A percentile compares a stretch with the other conserved stretches of the same genome.
These are phyloP conservation scores for Astrephomene gubernaculifera DNA, from an alignment of 139 green algal species.

Conservation along the genomic window DNA sequence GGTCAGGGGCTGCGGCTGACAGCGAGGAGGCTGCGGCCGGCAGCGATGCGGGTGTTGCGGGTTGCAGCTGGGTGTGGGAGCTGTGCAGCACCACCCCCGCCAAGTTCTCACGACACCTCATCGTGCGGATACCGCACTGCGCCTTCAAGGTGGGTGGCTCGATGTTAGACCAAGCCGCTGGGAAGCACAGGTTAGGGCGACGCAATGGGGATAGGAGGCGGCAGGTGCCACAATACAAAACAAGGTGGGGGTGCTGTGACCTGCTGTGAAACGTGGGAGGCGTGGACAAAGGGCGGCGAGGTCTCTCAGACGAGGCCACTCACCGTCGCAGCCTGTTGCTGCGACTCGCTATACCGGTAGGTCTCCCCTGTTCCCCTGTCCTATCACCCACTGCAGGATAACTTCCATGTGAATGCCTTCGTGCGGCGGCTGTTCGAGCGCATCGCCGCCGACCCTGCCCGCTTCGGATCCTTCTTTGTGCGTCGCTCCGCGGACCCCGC, in stretches of 20 bases:
- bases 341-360: background rate
- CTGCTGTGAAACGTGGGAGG: no score
- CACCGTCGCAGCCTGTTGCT: no score
- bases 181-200: no score
- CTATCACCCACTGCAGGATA: background rate
- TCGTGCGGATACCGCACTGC: constrained; percentile 65
- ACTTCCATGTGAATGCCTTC: constrained; percentile 40
- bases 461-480: constrained; percentile 15
- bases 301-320: no score
- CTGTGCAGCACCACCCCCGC: constrained; percentile 72
- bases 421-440: constrained; percentile 25
- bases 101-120: constrained; percentile 86
- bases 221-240: no score
- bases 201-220: no score
- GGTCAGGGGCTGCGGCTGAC: no score
- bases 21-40: no score
- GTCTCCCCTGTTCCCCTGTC: background rate
- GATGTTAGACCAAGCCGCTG: no score
- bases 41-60: background rate
- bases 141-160: constrained; percentile 63
- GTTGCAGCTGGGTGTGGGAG: constrained; percentile 60
- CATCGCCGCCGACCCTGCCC: constrained; percentile 13
- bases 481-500: constrained; percentile 1
- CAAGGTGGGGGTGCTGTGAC: no score
- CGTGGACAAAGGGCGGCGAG: no score